These are phyloP conservation scores for Amanita subjunquillea DNA, from an alignment of 768 basidiomycete genomes.

Conservation along the genomic window DNA sequence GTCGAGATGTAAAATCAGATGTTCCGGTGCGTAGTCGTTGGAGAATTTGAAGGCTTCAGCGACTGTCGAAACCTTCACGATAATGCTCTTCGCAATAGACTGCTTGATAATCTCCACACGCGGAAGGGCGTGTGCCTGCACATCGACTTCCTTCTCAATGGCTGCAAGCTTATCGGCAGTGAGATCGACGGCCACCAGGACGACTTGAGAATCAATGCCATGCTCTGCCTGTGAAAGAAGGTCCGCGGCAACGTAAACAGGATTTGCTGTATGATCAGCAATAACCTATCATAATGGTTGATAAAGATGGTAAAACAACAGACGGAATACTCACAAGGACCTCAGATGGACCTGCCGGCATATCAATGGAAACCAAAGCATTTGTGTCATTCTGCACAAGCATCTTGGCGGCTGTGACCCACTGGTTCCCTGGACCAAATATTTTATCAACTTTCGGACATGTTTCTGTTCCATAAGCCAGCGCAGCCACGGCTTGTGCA, in stretches of 20 bases:
- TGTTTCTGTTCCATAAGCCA: conserved; percentile 93
- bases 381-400: conserved; percentile 97
- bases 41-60: conserved; percentile 82
- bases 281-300: conserved; percentile 58
- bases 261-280: conserved; percentile 77
- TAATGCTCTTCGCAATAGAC: conserved; percentile 85
- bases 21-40: conserved; percentile 98
- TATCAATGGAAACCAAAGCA: conserved; percentile 93
- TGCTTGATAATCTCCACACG: conserved; percentile 86
- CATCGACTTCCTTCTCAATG: conserved; percentile 80
- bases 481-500: conserved; percentile 89
- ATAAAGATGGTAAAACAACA: neutral
- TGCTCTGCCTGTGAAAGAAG: conserved; percentile 97
- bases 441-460: conserved; percentile 99
- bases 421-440: conserved; percentile 98
- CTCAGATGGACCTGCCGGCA: conserved; percentile 98
- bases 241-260: conserved; percentile 92
- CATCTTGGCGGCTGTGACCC: conserved; percentile 99
- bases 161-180: conserved; percentile 47
- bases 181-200: conserved; percentile 76
- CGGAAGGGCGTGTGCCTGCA: conserved; percentile 76
- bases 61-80: conserved; percentile 58
- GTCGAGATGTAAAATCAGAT: conserved; percentile 85
- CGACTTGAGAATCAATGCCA: conserved; percentile 96
- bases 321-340: conserved; percentile 63